Evolutionary conservation across 768 basidiomycete genomes (phyloP).

Genomic region (Leucosporidium creatinivorum): DNA sequence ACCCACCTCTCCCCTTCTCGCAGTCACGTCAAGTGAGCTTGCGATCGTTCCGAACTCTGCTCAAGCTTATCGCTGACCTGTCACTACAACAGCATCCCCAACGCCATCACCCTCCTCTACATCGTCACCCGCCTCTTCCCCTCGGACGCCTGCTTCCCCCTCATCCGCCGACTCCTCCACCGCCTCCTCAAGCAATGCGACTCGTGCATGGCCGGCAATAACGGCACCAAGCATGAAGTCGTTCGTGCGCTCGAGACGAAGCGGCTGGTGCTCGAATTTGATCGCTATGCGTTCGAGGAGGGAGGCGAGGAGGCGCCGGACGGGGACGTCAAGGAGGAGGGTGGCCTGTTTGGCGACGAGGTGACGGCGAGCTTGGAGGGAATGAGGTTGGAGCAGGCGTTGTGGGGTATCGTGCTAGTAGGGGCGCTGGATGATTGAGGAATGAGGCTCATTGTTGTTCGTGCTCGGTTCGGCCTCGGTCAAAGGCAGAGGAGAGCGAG

Average conservation of each 20-base stretch:
- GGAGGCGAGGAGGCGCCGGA: slow-evolving; percentile 7
- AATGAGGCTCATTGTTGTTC: no score
- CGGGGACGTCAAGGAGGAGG: not conserved
- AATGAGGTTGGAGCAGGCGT: not conserved
- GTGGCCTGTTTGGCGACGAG: slow-evolving; percentile 39
- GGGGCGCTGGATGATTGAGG: not conserved
- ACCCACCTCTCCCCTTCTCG: not conserved
- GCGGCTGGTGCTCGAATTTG: slow-evolving; percentile 20
- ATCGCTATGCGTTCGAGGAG: slow-evolving; percentile 28
- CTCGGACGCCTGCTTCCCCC: not conserved
- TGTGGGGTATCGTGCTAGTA: not conserved
- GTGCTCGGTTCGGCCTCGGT: no score
- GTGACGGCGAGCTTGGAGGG: slow-evolving; percentile 3
- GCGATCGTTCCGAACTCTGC: not conserved
- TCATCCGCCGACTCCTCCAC: slow-evolving; percentile 29
- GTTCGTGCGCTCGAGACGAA: slow-evolving; percentile 20
- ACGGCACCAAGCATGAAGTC: slow-evolving; percentile 18
- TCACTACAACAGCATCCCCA: slow-evolving; percentile 15
- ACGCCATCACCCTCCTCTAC: slow-evolving; percentile 9
- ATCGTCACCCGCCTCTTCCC: slow-evolving; percentile 19
- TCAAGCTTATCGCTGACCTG: not conserved
- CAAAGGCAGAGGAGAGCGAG: no score
- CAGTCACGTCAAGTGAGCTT: not conserved
- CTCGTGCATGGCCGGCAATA: slow-evolving; percentile 3
- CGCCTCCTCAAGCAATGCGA: slow-evolving; percentile 29